phyloP scores from a whole-genome alignment of 2,329 filamentous ascomycete species.

The Aaosphaeria pasadenensis region DNA sequence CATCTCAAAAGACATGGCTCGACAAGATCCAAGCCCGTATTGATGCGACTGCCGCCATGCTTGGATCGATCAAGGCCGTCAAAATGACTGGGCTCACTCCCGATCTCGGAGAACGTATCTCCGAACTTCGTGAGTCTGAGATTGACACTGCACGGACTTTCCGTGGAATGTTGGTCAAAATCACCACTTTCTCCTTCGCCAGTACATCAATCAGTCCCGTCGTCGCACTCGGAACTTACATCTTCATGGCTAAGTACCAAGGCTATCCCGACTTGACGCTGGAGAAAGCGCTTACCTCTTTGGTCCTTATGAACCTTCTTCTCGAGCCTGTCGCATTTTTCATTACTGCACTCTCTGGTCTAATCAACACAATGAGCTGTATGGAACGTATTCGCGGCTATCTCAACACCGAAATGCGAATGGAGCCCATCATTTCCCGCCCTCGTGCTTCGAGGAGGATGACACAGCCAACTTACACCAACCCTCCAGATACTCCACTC shows the following conservation, averaged over 20 bases:
- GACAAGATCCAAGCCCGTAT: conserved; percentile 11
- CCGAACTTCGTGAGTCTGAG: conserved; percentile 7
- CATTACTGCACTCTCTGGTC: conserved; percentile 9
- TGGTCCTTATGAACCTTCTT: conserved; percentile 7
- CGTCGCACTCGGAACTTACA: conserved; percentile 7
- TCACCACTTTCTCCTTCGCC: conserved; percentile 5
- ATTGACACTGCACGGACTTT: conserved; percentile 8
- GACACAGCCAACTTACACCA: neutral
- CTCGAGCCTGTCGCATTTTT: conserved; percentile 11
- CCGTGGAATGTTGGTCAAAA: conserved; percentile 9
- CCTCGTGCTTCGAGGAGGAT: neutral
- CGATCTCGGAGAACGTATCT: conserved; percentile 4
- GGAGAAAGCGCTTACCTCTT: conserved; percentile 6
- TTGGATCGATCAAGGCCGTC: conserved; percentile 11
- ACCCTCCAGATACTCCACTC: neutral
- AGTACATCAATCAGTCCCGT: conserved; percentile 11
- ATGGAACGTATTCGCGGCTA: conserved; percentile 11
- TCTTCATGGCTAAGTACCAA: conserved; percentile 9
- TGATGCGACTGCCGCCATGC: conserved; percentile 10
- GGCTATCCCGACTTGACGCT: conserved; percentile 5
- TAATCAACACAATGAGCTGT: conserved; percentile 11
- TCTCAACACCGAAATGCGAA: conserved; percentile 6
- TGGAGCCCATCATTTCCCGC: conserved; percentile 1
- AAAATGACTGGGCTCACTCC: conserved; percentile 12
- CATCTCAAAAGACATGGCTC: conserved; percentile 13